Evolutionary conservation across 1,139 yeast genomes (phyloP).

Genomic region (Lodderomyces beijingensis): DNA sequence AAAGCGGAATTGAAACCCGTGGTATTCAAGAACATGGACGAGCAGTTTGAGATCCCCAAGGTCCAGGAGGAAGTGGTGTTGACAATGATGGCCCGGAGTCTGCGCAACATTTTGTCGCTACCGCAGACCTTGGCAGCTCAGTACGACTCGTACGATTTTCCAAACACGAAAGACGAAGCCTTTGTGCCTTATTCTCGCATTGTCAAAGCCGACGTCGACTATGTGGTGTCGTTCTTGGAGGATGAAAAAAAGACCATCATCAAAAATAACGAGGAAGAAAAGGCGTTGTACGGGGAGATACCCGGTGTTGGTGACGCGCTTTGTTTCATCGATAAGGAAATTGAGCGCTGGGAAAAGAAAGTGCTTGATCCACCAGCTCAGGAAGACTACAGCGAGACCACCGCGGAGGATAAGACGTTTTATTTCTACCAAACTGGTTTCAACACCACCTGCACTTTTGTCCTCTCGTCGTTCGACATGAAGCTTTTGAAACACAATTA

Average conservation of each 20-base stretch:
- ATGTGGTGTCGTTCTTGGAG: constrained; percentile 50
- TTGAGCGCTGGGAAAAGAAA: background rate
- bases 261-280: constrained; percentile 51
- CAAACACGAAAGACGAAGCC: constrained; percentile 18
- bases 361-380: background rate
- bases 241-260: constrained; percentile 51
- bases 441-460: constrained; percentile 59
- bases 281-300: constrained; percentile 43
- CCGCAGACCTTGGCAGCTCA: constrained; percentile 45
- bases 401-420: constrained; percentile 8
- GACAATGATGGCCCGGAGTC: constrained; percentile 69
- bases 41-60: constrained; percentile 56
- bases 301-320: constrained; percentile 41
- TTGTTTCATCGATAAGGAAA: constrained; percentile 1
- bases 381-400: background rate
- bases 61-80: constrained; percentile 57
- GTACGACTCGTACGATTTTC: constrained; percentile 17
- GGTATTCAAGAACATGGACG: constrained; percentile 51
- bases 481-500: constrained; percentile 64
- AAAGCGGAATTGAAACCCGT: constrained; percentile 67
- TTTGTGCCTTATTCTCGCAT: constrained; percentile 44
- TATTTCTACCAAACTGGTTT: constrained; percentile 67
- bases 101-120: constrained; percentile 55
- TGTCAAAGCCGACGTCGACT: constrained; percentile 57
- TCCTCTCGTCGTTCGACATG: constrained; percentile 75